A percentile compares a stretch with the other conserved stretches of the same genome.
Evolutionary conservation across 495 filamentous ascomycete species (phyloP).

Genomic region (Xylaria longipes): DNA sequence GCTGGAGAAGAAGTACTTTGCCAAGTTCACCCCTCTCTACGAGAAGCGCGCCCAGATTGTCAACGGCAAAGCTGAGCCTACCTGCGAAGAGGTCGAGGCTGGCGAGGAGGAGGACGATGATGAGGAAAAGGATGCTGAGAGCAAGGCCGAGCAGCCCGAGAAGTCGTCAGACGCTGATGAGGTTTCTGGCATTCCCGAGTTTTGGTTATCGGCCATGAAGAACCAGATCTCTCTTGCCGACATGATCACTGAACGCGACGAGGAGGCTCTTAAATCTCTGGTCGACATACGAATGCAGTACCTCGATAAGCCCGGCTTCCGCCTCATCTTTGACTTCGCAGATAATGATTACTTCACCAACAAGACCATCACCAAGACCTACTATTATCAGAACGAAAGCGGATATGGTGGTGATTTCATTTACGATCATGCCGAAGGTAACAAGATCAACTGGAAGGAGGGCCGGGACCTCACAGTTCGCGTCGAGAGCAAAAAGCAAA

Average conservation of each 20-base stretch:
- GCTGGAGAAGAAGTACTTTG: slow-evolving; percentile 99
- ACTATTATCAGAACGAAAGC: slow-evolving; percentile 99
- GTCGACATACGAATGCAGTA: slow-evolving; percentile 98
- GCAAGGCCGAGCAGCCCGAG: slow-evolving; percentile 61
- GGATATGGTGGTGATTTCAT: slow-evolving; percentile 99
- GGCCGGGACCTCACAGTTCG: slow-evolving; percentile 92
- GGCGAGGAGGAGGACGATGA: slow-evolving; percentile 88
- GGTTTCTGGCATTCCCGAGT: slow-evolving; percentile 87
- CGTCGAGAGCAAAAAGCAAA: slow-evolving; percentile 98
- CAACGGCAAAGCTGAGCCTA: slow-evolving; percentile 87
- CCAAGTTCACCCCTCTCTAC: slow-evolving; percentile 97
- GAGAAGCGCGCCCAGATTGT: slow-evolving; percentile 92
- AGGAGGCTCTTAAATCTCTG: slow-evolving; percentile 88
- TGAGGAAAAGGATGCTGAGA: slow-evolving; percentile 60
- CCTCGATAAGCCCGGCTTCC: slow-evolving; percentile 96
- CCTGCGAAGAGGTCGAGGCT: slow-evolving; percentile 80
- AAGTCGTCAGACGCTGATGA: slow-evolving; percentile 48
- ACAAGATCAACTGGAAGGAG: slow-evolving; percentile 96
- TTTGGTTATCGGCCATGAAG: slow-evolving; percentile 99
- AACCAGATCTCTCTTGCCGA: slow-evolving; percentile 95
- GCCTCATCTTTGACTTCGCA: slow-evolving; percentile 94
- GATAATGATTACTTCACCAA: slow-evolving; percentile 97
- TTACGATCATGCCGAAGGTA: slow-evolving; percentile 97
- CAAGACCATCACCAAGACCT: slow-evolving; percentile 96
- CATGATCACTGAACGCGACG: slow-evolving; percentile 97